Base-by-base conservation (phyloP, 225 moss, liverwort and hornwort species). In the Thuidium tamariscinum region DNA sequence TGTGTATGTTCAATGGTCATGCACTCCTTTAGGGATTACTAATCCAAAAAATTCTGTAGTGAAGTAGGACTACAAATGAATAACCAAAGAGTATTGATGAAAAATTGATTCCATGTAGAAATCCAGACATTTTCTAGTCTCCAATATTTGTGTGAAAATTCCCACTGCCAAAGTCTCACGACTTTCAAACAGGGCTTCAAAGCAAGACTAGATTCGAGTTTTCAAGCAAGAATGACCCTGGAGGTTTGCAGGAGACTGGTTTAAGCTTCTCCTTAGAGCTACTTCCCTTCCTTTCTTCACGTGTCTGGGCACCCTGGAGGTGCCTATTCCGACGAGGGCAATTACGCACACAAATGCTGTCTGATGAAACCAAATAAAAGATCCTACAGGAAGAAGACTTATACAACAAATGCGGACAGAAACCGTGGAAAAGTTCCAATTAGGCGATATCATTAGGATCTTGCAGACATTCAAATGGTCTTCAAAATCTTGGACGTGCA, bases 81-180 rank as follows among this genome's bases (percentile, higher is more conserved):
- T 23, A 39, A 39, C 2, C 0, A 1, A 41, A 23, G 7, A 23
- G 2, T 22, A 39, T 39, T 1, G 3, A 37, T 68, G 14, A 41
- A 69, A 69, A 41, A 13, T 13, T 14, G 14, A 25, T 41, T 41
- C 1, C 2, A 0, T 0, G 0, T 14, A 68, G 4, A 68, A 39
- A 68, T 68, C 7, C 25, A 25, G 41, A 1, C 2, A 4, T 41
- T 23, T 4, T 3, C 7, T 2, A 0, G 14, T 0, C 25, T 41
- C 2, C 23, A 69, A 14, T 25, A 41, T 14, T 12, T 39, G 4
- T 23, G 5, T 22, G 4, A 25, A 68, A 41, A 41, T 41, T 41
- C 4, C 1, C 12, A 41, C 25, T 0, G 0, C 25, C 25, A 41
- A 25, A 6, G 14, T 2, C 41, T 39, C 23, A 2, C 4, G 2